Conservation (phyloP, 2,329 filamentous ascomycete genomes). For the Aspergillus sp. region DNA sequence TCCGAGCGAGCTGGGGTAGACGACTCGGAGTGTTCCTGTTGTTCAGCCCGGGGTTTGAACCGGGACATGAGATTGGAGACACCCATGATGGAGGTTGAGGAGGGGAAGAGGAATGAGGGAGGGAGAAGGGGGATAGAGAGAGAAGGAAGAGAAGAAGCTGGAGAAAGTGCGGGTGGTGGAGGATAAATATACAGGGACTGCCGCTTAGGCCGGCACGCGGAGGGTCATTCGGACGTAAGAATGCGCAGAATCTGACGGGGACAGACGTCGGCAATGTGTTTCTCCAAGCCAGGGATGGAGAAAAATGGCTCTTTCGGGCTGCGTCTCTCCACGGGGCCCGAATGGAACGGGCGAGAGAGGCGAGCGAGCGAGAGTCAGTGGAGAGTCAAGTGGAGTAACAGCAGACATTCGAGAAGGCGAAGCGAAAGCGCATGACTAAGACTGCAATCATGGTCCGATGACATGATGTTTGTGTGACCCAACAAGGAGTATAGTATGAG, state of each 20-base stretch:
- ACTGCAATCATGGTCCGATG: no score
- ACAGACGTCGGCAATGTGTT: neutral
- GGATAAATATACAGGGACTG: neutral
- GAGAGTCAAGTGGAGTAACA: no score
- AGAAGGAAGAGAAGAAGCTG: constrained; percentile 11
- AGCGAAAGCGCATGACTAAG: no score
- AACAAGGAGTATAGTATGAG: no score
- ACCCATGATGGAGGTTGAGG: constrained; percentile 26
- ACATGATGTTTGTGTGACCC: no score
- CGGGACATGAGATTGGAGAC: constrained; percentile 27
- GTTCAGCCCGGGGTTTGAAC: constrained; percentile 28
- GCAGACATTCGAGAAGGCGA: no score
- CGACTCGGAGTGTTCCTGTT: constrained; percentile 32
- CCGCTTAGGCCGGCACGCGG: neutral
- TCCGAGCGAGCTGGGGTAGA: constrained; percentile 33
- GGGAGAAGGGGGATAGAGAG: constrained; percentile 2
- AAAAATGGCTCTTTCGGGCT: no score
- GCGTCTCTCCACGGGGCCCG: neutral
- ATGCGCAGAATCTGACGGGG: neutral
- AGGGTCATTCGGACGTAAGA: neutral
- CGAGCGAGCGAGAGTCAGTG: no score
- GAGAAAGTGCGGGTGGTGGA: neutral
- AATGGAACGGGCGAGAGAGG: neutral
- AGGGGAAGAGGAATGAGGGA: constrained; percentile 3
- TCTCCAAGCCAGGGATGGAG: no score